phyloP scores from a whole-genome alignment of 2,329 filamentous ascomycete species.

The Pseudopithomyces maydicus region DNA sequence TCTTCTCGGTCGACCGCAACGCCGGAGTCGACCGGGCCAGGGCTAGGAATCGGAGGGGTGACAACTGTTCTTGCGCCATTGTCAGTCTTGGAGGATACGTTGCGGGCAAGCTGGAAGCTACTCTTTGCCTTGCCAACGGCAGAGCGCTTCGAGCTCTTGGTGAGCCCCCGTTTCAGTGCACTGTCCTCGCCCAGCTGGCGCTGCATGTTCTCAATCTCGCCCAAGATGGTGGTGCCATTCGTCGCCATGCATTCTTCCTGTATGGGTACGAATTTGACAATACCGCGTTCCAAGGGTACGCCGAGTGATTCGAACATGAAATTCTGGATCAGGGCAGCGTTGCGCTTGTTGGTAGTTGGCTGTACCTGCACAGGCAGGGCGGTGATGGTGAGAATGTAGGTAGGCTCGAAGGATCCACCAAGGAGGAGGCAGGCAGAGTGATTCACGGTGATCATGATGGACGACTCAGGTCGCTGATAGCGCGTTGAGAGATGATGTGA shows the following conservation, averaged over 20 bases:
- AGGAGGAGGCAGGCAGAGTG: slow-evolving; percentile 78
- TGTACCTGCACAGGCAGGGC: slow-evolving; percentile 72
- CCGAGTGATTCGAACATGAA: slow-evolving; percentile 73
- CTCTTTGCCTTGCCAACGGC: slow-evolving; percentile 42
- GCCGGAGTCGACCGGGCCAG: slow-evolving; percentile 42
- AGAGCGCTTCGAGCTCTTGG: slow-evolving; percentile 43
- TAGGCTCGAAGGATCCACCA: slow-evolving; percentile 75
- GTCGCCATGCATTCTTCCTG: slow-evolving; percentile 74
- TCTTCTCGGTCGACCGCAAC: slow-evolving; percentile 37
- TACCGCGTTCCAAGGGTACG: slow-evolving; percentile 69
- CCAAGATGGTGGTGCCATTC: slow-evolving; percentile 71
- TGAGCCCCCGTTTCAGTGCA: slow-evolving; percentile 49
- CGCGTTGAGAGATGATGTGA: slow-evolving; percentile 74
- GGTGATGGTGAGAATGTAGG: slow-evolving; percentile 77
- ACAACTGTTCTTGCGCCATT: slow-evolving; percentile 28
- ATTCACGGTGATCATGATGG: slow-evolving; percentile 75
- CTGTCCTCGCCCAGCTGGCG: slow-evolving; percentile 49
- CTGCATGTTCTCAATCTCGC: slow-evolving; percentile 67
- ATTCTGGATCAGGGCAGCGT: slow-evolving; percentile 76
- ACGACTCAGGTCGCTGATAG: slow-evolving; percentile 75
- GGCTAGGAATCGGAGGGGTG: slow-evolving; percentile 40
- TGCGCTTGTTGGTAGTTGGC: slow-evolving; percentile 78
- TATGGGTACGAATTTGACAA: slow-evolving; percentile 73
- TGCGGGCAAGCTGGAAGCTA: slow-evolving; percentile 42
- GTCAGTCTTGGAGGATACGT: slow-evolving; percentile 39